These are phyloP conservation scores for Trichoderma orchidacearum DNA, from an alignment of 495 filamentous ascomycete species.

Conservation along the genomic window DNA sequence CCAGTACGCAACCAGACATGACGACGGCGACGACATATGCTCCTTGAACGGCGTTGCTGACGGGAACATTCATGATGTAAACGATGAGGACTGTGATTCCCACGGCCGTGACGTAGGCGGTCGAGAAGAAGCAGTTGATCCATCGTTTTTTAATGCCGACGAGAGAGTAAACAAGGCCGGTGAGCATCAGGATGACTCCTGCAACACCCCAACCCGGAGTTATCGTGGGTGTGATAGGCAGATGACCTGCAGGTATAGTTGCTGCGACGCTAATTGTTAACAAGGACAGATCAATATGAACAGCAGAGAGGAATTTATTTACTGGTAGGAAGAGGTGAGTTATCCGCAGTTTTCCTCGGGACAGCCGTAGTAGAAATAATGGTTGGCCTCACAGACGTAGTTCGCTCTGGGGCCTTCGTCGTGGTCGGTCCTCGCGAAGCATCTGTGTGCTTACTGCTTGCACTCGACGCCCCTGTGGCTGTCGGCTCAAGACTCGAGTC, in stretches of 20 bases:
- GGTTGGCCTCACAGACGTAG: not conserved
- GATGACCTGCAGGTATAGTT: slow-evolving; percentile 24
- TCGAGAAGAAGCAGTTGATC: slow-evolving; percentile 72
- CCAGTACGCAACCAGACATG: slow-evolving; percentile 64
- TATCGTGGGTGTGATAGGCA: slow-evolving; percentile 62
- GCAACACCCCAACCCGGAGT: slow-evolving; percentile 71
- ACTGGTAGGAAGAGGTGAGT: not conserved
- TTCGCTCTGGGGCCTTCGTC: not conserved
- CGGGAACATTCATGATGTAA: slow-evolving; percentile 78
- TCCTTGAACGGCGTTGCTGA: slow-evolving; percentile 65
- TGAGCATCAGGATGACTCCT: slow-evolving; percentile 60
- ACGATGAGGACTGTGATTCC: slow-evolving; percentile 73
- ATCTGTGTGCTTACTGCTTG: not conserved
- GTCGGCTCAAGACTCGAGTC: not conserved
- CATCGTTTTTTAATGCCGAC: slow-evolving; percentile 77
- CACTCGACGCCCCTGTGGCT: not conserved
- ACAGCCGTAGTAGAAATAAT: not conserved
- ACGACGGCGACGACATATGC: slow-evolving; percentile 75
- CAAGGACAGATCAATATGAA: not conserved
- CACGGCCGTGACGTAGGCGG: slow-evolving; percentile 57
- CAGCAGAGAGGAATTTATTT: not conserved
- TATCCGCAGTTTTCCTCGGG: not conserved
- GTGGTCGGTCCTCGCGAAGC: not conserved
- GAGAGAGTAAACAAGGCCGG: slow-evolving; percentile 54
- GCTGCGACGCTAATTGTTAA: slow-evolving; percentile 11